A percentile compares a stretch with the other conserved stretches of the same genome.
phyloP scores from a whole-genome alignment of 2,329 filamentous ascomycete species.

The Didymosphaeria variabile region DNA sequence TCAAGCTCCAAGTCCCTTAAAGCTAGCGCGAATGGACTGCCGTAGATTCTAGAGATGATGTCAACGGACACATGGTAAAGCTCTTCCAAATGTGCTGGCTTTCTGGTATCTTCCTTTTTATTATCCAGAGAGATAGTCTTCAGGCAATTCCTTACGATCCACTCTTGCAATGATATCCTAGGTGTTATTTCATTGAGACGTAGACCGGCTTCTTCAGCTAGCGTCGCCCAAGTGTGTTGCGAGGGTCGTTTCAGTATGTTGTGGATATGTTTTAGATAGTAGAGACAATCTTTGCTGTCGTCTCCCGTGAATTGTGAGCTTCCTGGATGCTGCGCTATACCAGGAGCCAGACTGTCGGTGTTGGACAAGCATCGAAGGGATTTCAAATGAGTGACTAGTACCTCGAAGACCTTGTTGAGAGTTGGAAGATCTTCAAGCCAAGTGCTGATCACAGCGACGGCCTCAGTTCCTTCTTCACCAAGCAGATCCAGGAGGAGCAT shows the following conservation, averaged over 20 bases:
- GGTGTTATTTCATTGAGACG: conserved; percentile 59
- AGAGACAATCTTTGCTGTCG: conserved; percentile 78
- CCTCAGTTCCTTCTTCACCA: conserved; percentile 74
- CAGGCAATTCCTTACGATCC: conserved; percentile 73
- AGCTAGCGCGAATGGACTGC: conserved; percentile 68
- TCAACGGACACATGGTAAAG: conserved; percentile 76
- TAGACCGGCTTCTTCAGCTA: conserved; percentile 69
- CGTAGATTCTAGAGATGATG: conserved; percentile 70
- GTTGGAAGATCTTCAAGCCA: conserved; percentile 76
- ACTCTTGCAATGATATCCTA: conserved; percentile 67
- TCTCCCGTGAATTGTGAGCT: conserved; percentile 51
- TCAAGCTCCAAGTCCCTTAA: conserved; percentile 75
- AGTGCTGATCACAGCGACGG: conserved; percentile 77
- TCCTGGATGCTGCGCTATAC: conserved; percentile 7
- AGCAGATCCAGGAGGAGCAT: conserved; percentile 84
- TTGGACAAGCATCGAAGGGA: conserved; percentile 38
- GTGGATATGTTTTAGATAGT: conserved; percentile 78
- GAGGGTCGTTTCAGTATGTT: conserved; percentile 76
- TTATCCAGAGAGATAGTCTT: conserved; percentile 64
- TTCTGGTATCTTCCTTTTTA: conserved; percentile 39
- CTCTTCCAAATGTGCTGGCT: conserved; percentile 63
- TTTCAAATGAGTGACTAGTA: conserved; percentile 44
- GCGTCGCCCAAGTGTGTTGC: conserved; percentile 73
- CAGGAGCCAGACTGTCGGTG: conserved; percentile 29
- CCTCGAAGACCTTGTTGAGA: conserved; percentile 58